These are phyloP conservation scores for Plectosphaerella plurivora DNA, from an alignment of 2,329 filamentous ascomycete species.

Conservation along the genomic window DNA sequence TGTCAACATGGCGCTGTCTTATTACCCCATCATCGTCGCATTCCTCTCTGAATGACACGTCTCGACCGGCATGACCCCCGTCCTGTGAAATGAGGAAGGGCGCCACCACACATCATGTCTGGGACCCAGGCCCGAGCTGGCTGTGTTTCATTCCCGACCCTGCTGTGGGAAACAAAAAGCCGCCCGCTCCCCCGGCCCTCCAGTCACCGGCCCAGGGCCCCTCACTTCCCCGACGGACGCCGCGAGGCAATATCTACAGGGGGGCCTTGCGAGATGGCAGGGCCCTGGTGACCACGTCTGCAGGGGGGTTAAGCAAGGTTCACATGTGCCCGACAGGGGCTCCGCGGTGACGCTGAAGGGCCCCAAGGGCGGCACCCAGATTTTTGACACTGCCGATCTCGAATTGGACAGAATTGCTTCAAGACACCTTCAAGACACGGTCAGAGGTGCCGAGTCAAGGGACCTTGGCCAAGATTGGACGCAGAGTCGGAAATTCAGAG, in stretches of 20 bases:
- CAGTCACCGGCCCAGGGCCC: neutral
- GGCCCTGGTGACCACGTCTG: neutral
- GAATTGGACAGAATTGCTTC: no score
- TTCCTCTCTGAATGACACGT: neutral
- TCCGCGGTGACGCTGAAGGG: no score
- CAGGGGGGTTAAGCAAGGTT: neutral
- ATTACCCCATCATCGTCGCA: neutral
- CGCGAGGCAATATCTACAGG: neutral
- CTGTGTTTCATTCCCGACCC: neutral
- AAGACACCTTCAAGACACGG: no score
- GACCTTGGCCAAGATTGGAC: no score
- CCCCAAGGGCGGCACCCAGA: no score
- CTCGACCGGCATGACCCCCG: neutral
- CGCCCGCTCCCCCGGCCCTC: neutral
- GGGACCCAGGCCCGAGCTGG: neutral
- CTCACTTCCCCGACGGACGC: neutral
- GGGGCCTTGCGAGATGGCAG: neutral
- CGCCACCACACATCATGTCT: neutral
- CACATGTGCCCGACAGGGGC: no score
- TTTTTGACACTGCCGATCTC: no score
- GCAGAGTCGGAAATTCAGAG: no score
- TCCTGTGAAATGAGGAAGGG: neutral
- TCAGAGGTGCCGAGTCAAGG: no score
- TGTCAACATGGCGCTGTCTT: no score
- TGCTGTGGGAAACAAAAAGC: neutral